Base-by-base conservation (phyloP, 495 filamentous ascomycete species). In the Astrocystis sublimbata region DNA sequence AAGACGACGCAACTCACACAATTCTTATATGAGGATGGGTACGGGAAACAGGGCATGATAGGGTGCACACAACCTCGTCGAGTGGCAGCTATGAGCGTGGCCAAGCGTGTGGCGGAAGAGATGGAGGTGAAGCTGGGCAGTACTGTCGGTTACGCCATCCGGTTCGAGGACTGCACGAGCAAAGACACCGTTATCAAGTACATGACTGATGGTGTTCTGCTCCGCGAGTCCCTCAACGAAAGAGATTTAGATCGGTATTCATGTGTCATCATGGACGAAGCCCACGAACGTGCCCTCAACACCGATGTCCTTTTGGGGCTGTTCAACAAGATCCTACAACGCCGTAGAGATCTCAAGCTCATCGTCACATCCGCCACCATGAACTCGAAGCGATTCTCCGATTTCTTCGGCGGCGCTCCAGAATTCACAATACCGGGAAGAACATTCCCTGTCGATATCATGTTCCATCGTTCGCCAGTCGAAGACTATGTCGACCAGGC, bases 211-310 rank as follows among this genome's bases (percentile, higher is more conserved):
- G 96, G 96, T 75, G 92, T 99, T 6, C 80, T 99, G 24, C 83
- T 99, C 15, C 87, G 96, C 70, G 96, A 99, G 68, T 96, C 91
- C 13, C 83, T 99, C 8, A 89, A 90, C 51, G 92, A 97, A 68
- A 83, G 86, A 15, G 96, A 99, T 70, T 83, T 99, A 23, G 96
- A 98, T 73, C 90, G 90, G 68, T 99, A 99, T 74, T 96, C 93
- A 12, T 96, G 92, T 71, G 92, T 99, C 52, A 99, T 99, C 72
- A 97, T 99, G 94, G 96, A 99, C 74, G 96, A 99, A 78, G 96
- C 96, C 3, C 96, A 99, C 81, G 96, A 99, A 72, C 85, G 96
- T 70, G 93, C 94, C 0, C 79, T 99, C 42, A 98, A 98, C 70
- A 99, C 96, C 2, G 96, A 99, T 72, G 92, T 99, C 5, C 78